Percentiles rank a stretch among this genome's conserved stretches.
These are phyloP conservation scores for Leccinum uliginosum DNA, from an alignment of 768 basidiomycete genomes.

Conservation along the genomic window DNA sequence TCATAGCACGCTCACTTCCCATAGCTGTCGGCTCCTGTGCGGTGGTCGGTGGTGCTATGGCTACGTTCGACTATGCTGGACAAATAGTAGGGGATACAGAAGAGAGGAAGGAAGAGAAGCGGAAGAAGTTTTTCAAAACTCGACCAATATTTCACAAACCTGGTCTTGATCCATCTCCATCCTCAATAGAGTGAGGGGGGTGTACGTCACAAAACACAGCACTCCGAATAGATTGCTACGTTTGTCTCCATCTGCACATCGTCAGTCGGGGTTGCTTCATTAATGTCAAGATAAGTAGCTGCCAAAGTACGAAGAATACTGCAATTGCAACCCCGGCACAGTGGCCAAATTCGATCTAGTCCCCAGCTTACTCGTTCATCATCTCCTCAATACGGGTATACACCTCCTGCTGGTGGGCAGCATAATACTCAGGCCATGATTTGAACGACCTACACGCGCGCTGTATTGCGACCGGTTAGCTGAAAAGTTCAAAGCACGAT, in stretches of 20 bases:
- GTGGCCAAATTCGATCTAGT: slow-evolving; percentile 1
- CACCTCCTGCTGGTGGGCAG: slow-evolving; percentile 39
- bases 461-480: slow-evolving; percentile 25
- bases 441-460: slow-evolving; percentile 36
- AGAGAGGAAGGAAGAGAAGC: slow-evolving; percentile 59
- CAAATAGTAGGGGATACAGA: slow-evolving; percentile 47
- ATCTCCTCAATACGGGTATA: slow-evolving; percentile 37
- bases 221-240: slow-evolving; percentile 13
- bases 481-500: background rate
- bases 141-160: slow-evolving; percentile 36
- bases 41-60: slow-evolving; percentile 73
- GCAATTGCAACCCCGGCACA: background rate
- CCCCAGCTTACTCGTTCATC: slow-evolving; percentile 14
- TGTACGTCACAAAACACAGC: slow-evolving; percentile 9
- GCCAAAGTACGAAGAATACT: slow-evolving; percentile 5
- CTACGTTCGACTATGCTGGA: slow-evolving; percentile 77
- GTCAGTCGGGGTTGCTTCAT: background rate
- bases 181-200: slow-evolving; percentile 17
- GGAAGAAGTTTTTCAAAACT: slow-evolving; percentile 83
- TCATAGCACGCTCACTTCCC: slow-evolving; percentile 76
- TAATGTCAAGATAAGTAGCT: background rate
- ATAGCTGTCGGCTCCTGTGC: slow-evolving; percentile 76
- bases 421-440: slow-evolving; percentile 53
- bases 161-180: slow-evolving; percentile 11
- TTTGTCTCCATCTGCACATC: background rate